phyloP scores from a whole-genome alignment of 2,329 filamentous ascomycete species.

The Fusarium sp. region DNA sequence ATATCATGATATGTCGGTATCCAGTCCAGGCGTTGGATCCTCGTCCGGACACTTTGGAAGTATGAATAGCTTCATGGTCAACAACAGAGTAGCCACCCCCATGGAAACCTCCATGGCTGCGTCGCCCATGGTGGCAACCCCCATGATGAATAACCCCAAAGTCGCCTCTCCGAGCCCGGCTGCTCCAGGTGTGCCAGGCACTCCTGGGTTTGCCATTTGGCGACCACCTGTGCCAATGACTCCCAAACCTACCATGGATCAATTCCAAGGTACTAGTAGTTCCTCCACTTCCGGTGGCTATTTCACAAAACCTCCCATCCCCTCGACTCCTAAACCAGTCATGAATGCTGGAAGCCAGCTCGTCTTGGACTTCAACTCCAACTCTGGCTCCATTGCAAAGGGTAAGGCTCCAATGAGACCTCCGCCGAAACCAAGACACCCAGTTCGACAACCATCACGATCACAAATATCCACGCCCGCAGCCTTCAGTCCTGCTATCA shows the following conservation, averaged over 20 bases:
- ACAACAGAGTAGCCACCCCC: slow-evolving; percentile 43
- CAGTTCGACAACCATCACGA: slow-evolving; percentile 39
- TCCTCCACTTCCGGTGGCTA: slow-evolving; percentile 43
- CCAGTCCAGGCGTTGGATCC: slow-evolving; percentile 44
- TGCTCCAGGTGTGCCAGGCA: slow-evolving; percentile 44
- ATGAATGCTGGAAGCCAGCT: slow-evolving; percentile 51
- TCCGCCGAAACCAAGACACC: slow-evolving; percentile 44
- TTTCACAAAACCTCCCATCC: slow-evolving; percentile 52
- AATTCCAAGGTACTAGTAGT: slow-evolving; percentile 35
- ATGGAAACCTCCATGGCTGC: slow-evolving; percentile 43
- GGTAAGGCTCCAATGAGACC: slow-evolving; percentile 51
- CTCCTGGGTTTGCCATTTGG: slow-evolving; percentile 54
- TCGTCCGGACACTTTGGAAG: slow-evolving; percentile 48
- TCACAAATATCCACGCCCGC: slow-evolving; percentile 36
- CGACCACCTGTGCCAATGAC: slow-evolving; percentile 48
- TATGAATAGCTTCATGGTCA: slow-evolving; percentile 49
- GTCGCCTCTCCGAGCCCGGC: slow-evolving; percentile 28
- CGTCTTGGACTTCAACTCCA: slow-evolving; percentile 51
- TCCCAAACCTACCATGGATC: slow-evolving; percentile 39
- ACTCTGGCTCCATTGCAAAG: slow-evolving; percentile 47
- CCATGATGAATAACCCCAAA: slow-evolving; percentile 40
- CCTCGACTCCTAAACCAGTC: slow-evolving; percentile 54
- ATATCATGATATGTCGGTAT: slow-evolving; percentile 47
- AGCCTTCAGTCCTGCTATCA: slow-evolving; percentile 43
- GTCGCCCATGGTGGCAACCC: slow-evolving; percentile 37